Conservation (phyloP, 2,329 filamentous ascomycete species). For the Fusarium burgessii region DNA sequence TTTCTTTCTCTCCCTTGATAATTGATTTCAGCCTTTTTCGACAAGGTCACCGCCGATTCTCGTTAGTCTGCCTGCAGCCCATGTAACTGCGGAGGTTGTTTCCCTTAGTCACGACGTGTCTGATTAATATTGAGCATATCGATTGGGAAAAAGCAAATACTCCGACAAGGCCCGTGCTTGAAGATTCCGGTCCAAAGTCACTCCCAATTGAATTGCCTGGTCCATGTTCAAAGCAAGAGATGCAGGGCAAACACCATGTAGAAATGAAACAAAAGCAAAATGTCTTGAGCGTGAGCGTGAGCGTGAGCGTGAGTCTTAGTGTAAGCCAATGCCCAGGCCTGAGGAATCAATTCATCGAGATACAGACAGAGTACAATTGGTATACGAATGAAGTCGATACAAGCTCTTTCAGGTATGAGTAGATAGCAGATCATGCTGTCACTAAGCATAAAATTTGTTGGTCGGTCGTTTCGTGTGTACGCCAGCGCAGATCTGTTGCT, state of each 20-base stretch:
- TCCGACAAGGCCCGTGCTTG: constrained; percentile 30
- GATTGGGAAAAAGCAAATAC: constrained; percentile 33
- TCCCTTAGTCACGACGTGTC: constrained; percentile 3
- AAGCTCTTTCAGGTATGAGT: constrained; percentile 5
- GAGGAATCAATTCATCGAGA: constrained; percentile 7
- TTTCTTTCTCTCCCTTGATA: constrained; percentile 14
- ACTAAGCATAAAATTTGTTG: constrained; percentile 11
- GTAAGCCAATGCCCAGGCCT: background rate
- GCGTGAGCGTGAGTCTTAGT: constrained; percentile 18
- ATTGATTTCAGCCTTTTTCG: constrained; percentile 6
- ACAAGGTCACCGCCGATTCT: constrained; percentile 13
- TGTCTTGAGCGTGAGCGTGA: constrained; percentile 26
- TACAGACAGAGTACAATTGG: background rate
- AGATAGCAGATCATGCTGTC: constrained; percentile 30
- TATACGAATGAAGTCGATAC: background rate
- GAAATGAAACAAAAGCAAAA: constrained; percentile 16
- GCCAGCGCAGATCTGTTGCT: constrained; percentile 27
- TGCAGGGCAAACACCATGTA: constrained; percentile 25
- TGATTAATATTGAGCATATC: constrained; percentile 12
- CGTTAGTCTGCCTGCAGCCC: constrained; percentile 7
- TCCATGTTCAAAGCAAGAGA: constrained; percentile 22
- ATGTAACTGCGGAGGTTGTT: constrained; percentile 17
- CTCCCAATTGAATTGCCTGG: constrained; percentile 11
- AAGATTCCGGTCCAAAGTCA: constrained; percentile 19
- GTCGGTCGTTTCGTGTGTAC: constrained; percentile 34